Evolutionary conservation across 306 rosid species (phyloP), one percentile per base, ranked within the genome.

Genomic region (Malus orientalis): DNA sequence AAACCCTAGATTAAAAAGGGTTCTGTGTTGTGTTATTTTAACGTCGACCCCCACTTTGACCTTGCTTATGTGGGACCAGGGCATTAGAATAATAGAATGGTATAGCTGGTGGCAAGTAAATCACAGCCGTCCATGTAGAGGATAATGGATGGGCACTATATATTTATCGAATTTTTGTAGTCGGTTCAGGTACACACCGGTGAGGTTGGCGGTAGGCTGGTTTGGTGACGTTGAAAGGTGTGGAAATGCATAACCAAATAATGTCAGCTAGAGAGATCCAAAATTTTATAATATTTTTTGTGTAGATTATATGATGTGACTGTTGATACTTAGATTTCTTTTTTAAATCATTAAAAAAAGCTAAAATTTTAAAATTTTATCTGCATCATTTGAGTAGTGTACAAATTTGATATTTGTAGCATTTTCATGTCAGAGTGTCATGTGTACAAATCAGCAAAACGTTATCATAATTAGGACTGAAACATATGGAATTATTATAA

Each of bases 11-110:
- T 58, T n/a, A 11, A n/a, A n/a, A 58, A n/a, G 27, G 13, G 3
- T 27, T n/a, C 11, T 9, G 27, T 36, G 20, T 42, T 42, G 36
- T 25, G n/a, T 33, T 61, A 74, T 66, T 68, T 62, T 38, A 44
- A 77, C 51, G 84, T 80, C 87, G 86, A 47, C 76, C 87, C 89
- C 61, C 49, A 74, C 80, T 80, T 84, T 85, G 91, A 87, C 84
- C n/a, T 68, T 68, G 65, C 40, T 29, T 42, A 70, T 69, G 47
- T 55, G 79, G 80, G 57, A 29, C 42, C 77, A 3, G 40, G 23
- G 32, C 51, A 33, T 54, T 76, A 58, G 62, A 58, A n/a, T 51
- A 51, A 16, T 33, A 74, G 77, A 88, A 81, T 78, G 81, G 53
- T 79, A 51, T 71, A 44, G 80, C 82, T 78, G 85, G 75, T 68